Evolutionary conservation across 495 filamentous ascomycete species (phyloP).

Genomic region (Hyaloscypha variabilis): DNA sequence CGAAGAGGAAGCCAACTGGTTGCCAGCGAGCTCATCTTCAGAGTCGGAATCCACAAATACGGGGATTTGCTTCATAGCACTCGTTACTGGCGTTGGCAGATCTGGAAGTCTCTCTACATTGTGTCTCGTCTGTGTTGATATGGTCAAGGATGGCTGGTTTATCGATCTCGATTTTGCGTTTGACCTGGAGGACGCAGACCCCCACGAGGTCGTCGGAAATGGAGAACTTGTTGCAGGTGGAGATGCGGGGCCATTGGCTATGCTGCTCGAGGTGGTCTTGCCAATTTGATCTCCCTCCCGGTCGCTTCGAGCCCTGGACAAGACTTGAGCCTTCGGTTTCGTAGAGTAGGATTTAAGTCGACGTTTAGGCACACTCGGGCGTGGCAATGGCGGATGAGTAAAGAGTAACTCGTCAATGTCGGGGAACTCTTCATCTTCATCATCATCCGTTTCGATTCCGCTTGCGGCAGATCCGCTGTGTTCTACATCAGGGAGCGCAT

Average conservation of each 20-base stretch:
- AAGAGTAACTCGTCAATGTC: conserved; percentile 34
- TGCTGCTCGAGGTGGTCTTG: conserved; percentile 5
- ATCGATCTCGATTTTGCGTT: conserved; percentile 15
- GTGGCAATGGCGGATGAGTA: conserved; percentile 14
- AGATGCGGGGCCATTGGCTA: conserved; percentile 36
- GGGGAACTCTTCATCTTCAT: conserved; percentile 44
- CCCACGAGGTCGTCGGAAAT: background rate
- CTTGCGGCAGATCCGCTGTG: conserved; percentile 32
- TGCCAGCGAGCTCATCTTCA: conserved; percentile 22
- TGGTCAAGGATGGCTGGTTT: conserved; percentile 10
- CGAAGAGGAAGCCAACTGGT: conserved; percentile 25
- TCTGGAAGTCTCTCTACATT: conserved; percentile 3
- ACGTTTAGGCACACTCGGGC: conserved; percentile 27
- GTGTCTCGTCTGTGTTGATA: background rate
- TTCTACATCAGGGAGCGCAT: conserved; percentile 12
- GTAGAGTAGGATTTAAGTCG: conserved; percentile 25
- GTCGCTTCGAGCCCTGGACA: conserved; percentile 12
- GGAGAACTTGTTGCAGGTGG: conserved; percentile 36
- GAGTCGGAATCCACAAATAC: conserved; percentile 30
- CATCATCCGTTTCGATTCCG: conserved; percentile 20
- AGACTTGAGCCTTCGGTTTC: conserved; percentile 13
- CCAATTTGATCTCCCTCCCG: background rate
- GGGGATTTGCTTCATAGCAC: conserved; percentile 26
- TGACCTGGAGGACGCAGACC: conserved; percentile 1
- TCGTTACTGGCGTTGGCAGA: conserved; percentile 30